A percentile compares a stretch with the other conserved stretches of the same genome.
phyloP scores from a whole-genome alignment of 106 monocot species.

The Triglochin maritima region DNA sequence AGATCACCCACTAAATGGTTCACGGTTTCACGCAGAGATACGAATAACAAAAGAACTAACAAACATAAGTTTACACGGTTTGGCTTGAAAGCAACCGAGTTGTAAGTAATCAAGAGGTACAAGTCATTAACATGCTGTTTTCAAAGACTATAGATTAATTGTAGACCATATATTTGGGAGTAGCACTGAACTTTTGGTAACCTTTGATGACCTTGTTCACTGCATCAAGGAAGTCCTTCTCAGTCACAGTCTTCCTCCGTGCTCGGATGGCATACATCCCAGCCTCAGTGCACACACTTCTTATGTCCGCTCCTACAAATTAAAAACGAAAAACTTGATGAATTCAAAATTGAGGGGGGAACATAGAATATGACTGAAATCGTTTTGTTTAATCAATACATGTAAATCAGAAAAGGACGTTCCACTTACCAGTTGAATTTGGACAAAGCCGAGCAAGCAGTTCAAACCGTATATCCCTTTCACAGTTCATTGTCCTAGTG shows the following conservation, averaged over 20 bases:
- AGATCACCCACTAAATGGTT: too few relatives aligned
- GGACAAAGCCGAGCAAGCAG: conserved; percentile 97
- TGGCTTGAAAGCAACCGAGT: too few relatives aligned
- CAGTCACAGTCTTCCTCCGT: conserved; percentile 89
- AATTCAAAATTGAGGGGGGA: too few relatives aligned
- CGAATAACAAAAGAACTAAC: too few relatives aligned
- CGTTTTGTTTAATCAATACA: too few relatives aligned
- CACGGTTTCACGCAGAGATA: too few relatives aligned
- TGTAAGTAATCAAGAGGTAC: too few relatives aligned
- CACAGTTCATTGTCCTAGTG: conserved; percentile 96
- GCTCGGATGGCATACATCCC: conserved; percentile 94
- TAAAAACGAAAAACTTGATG: not conserved
- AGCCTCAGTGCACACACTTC: conserved; percentile 98
- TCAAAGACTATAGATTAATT: conserved; percentile 16
- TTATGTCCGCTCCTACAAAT: conserved; percentile 67
- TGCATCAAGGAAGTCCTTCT: conserved; percentile 94
- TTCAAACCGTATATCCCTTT: conserved; percentile 90
- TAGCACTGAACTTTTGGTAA: conserved; percentile 96
- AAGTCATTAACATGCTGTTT: too few relatives aligned
- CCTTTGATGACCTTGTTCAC: conserved; percentile 98
- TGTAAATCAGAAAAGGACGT: too few relatives aligned
- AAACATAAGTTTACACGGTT: too few relatives aligned
- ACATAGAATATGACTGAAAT: too few relatives aligned
- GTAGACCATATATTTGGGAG: conserved; percentile 97
- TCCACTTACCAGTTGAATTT: conserved; percentile 74